Evolutionary conservation across 768 basidiomycete genomes (phyloP).

Genomic region (Leucogyrophana mollusca): DNA sequence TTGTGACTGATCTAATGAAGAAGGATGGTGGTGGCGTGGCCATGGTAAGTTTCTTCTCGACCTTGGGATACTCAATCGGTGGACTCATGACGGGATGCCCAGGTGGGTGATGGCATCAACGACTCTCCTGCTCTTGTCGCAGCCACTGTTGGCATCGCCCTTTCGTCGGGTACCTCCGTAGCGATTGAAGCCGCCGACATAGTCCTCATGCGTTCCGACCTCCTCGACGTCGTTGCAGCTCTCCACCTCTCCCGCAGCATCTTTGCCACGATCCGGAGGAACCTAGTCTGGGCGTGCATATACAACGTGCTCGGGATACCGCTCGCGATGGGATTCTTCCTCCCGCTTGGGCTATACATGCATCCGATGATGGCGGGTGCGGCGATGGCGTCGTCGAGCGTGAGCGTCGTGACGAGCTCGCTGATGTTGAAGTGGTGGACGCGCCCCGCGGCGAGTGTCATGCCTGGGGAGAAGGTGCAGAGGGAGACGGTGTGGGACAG

Average conservation of each 20-base stretch:
- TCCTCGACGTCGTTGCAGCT: conserved; percentile 96
- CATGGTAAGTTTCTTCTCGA: conserved; percentile 60
- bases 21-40: conserved; percentile 74
- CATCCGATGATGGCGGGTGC: conserved; percentile 99
- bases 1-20: conserved; percentile 79
- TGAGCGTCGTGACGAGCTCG: conserved; percentile 91
- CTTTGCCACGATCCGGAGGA: conserved; percentile 87
- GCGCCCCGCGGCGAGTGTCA: conserved; percentile 64
- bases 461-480: conserved; percentile 54
- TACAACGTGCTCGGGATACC: conserved; percentile 95
- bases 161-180: conserved; percentile 94
- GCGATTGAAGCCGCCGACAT: conserved; percentile 98
- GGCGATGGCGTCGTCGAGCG: conserved; percentile 97
- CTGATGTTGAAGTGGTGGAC: conserved; percentile 85
- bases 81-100: not conserved
- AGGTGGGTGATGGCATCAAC: conserved; percentile 99
- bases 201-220: conserved; percentile 95
- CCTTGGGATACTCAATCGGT: not conserved
- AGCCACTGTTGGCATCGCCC: conserved; percentile 93
- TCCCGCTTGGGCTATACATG: conserved; percentile 89
- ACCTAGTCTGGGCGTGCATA: conserved; percentile 94
- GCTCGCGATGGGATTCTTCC: conserved; percentile 94
- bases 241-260: conserved; percentile 87
- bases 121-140: conserved; percentile 97
- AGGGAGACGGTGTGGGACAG: conserved; percentile 40